Percentiles rank a stretch among this genome's conserved stretches.
Conservation (phyloP, 2,329 filamentous ascomycete genomes). For the Sclerotinia spermophila region DNA sequence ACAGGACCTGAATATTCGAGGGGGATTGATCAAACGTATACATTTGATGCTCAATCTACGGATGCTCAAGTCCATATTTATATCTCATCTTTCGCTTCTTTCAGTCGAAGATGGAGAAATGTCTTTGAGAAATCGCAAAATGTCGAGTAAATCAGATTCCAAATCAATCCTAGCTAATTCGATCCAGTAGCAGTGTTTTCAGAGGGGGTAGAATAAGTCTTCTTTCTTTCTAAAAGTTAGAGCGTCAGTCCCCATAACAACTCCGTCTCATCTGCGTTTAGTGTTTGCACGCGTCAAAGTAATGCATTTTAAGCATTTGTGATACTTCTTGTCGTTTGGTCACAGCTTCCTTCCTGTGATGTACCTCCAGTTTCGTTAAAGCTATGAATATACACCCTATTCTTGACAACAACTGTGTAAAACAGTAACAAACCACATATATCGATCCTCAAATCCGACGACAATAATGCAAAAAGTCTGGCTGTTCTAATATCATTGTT, state of each 20-base stretch:
- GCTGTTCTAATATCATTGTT: too few species aligned
- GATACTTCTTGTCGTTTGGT: not conserved
- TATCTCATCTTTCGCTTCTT: too few species aligned
- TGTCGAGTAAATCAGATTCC: too few species aligned
- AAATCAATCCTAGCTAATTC: too few species aligned
- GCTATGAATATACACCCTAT: not conserved
- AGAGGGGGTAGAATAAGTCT: too few species aligned
- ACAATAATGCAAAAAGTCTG: not conserved
- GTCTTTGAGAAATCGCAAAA: too few species aligned
- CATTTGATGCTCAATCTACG: too few species aligned
- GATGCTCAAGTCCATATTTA: too few species aligned
- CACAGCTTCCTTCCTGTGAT: not conserved
- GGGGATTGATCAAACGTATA: too few species aligned
- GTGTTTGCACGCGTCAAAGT: not conserved
- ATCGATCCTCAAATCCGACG: not conserved
- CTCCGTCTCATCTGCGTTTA: not conserved
- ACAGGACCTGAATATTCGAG: too few species aligned
- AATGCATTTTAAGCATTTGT: not conserved
- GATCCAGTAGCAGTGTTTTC: too few species aligned
- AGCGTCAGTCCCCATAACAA: not conserved
- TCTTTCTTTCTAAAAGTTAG: fast-evolving
- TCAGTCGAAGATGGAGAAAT: too few species aligned
- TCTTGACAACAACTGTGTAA: not conserved
- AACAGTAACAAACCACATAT: not conserved
- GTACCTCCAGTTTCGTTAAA: not conserved